Evolutionary conservation across 202 grass and related monocot genomes (phyloP).

Genomic region (Setaria viridis): DNA sequence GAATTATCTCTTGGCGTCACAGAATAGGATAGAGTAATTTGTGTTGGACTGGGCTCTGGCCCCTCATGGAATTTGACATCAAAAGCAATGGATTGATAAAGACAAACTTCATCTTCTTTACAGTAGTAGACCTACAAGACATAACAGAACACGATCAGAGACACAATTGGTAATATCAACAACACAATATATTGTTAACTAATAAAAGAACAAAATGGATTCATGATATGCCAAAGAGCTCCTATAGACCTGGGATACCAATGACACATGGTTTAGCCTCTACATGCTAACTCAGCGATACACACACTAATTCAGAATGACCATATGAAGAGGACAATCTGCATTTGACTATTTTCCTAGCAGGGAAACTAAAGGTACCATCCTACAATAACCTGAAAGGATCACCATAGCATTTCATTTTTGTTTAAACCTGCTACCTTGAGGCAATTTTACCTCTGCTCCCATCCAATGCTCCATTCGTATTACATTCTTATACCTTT

Average conservation of each 20-base stretch:
- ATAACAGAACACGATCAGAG: slow-evolving; percentile 39
- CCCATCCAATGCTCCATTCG: neutral
- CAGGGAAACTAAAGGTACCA: neutral
- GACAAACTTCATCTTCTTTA: slow-evolving; percentile 94
- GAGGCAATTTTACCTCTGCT: neutral
- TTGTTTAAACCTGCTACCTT: no score
- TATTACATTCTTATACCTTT: slow-evolving; percentile 7
- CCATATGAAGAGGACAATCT: neutral
- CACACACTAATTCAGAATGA: slow-evolving; percentile 13
- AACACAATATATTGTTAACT: slow-evolving; percentile 31
- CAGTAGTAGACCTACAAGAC: slow-evolving; percentile 88
- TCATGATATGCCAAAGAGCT: neutral
- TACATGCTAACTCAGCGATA: neutral
- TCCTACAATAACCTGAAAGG: neutral
- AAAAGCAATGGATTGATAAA: slow-evolving; percentile 85
- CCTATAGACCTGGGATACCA: neutral
- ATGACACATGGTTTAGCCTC: slow-evolving; percentile 28
- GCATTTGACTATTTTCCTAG: slow-evolving; percentile 14
- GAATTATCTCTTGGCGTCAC: slow-evolving; percentile 69
- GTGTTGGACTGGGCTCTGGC: slow-evolving; percentile 35
- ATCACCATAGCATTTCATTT: no score
- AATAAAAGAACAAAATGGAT: neutral
- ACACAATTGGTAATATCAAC: slow-evolving; percentile 27
- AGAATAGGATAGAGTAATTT: slow-evolving; percentile 66
- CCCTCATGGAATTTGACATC: slow-evolving; percentile 77